Conservation (phyloP, 176 grass and related monocot genomes). For the Poa pratensis region DNA sequence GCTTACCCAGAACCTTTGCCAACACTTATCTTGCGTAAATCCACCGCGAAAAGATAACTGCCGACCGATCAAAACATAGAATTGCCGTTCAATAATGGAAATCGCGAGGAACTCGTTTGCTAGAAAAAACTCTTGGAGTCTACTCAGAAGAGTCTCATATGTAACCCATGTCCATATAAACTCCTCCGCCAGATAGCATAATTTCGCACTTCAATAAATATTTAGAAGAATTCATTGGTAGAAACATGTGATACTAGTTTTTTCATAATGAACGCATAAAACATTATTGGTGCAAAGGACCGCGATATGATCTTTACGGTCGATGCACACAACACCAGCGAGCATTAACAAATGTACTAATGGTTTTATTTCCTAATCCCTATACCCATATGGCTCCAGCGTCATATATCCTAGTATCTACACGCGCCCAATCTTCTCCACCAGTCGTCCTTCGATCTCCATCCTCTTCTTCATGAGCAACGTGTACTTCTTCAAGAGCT, state of each 20-base stretch:
- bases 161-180: not conserved
- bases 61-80: no score
- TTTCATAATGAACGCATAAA: no score
- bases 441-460: constrained; percentile 71
- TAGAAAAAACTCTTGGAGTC: no score
- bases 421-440: constrained; percentile 66
- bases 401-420: constrained; percentile 24
- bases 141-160: no score
- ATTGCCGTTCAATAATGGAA: no score
- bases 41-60: no score
- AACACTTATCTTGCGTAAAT: no score
- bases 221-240: not conserved
- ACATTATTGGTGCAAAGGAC: not conserved
- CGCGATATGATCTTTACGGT: not conserved
- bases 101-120: no score
- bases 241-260: no score
- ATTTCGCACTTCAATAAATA: not conserved
- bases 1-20: no score
- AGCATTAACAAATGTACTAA: not conserved
- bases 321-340: not conserved
- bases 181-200: not conserved
- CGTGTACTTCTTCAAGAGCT: constrained; percentile 72
- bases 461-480: constrained; percentile 76
- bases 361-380: constrained; percentile 29
- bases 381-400: not conserved